Percentiles rank a stretch among this genome's conserved stretches.
These are phyloP conservation scores for Coniferiporia sulphurascens DNA, from an alignment of 1,284 basidiomycete genomes.

Conservation along the genomic window DNA sequence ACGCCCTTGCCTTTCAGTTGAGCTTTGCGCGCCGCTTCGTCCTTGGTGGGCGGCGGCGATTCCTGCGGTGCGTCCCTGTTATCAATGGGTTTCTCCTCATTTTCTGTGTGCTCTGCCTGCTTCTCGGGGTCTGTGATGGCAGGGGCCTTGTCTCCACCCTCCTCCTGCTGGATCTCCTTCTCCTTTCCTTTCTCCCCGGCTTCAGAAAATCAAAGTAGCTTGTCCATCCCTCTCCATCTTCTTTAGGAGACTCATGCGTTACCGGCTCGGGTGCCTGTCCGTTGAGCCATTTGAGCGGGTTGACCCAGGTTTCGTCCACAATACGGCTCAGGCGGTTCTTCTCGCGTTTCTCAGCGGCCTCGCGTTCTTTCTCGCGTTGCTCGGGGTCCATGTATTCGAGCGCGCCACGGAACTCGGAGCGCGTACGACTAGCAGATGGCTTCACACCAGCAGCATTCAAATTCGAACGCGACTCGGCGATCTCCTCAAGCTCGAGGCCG, in stretches of 20 bases:
- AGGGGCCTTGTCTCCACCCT: constrained; percentile 4
- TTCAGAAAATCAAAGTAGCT: constrained; percentile 29
- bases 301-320: constrained; percentile 41
- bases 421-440: background rate
- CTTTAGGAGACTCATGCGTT: constrained; percentile 17
- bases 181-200: constrained; percentile 22
- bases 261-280: constrained; percentile 32
- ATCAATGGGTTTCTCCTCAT: background rate
- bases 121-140: constrained; percentile 14
- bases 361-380: constrained; percentile 37
- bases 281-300: constrained; percentile 51
- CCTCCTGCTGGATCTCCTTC: constrained; percentile 12
- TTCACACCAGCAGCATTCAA: background rate
- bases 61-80: background rate
- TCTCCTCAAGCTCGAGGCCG: background rate
- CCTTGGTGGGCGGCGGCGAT: constrained; percentile 4
- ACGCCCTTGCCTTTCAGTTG: constrained; percentile 21
- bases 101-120: background rate
- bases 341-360: constrained; percentile 46
- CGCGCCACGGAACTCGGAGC: constrained; percentile 53
- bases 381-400: constrained; percentile 43
- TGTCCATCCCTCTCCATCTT: constrained; percentile 18
- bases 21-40: constrained; percentile 16
- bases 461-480: background rate
- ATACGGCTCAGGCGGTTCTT: constrained; percentile 49